Evolutionary conservation across 345 rosid genomes (phyloP).

Genomic region (Eucalyptus pauciflora): DNA sequence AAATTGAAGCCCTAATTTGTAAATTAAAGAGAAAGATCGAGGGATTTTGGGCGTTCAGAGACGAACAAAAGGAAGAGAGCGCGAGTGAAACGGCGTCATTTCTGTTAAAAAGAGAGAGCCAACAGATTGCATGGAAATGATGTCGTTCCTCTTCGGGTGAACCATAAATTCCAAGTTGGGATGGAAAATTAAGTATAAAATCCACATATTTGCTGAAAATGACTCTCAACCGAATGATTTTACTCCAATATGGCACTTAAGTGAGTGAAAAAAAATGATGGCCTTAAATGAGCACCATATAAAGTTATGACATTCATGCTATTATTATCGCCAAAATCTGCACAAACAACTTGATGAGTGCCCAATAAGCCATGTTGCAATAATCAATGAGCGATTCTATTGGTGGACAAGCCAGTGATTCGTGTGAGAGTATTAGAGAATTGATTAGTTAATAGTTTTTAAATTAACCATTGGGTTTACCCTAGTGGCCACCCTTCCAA

Average conservation of each 20-base stretch:
- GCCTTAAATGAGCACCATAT: too few relatives aligned
- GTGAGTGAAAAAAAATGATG: too few relatives aligned
- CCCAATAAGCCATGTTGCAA: neutral
- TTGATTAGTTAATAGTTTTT: too few relatives aligned
- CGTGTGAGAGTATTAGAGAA: neutral
- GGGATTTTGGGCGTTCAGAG: neutral
- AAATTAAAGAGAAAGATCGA: neutral
- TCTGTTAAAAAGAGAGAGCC: neutral
- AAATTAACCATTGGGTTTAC: too few relatives aligned
- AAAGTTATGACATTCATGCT: too few relatives aligned
- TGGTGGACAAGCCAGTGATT: neutral
- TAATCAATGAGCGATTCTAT: neutral
- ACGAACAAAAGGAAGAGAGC: neutral
- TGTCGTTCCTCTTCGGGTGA: neutral
- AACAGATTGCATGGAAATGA: neutral
- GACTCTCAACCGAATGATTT: too few relatives aligned
- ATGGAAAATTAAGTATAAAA: neutral
- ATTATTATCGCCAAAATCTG: accelerated
- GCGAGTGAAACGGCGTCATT: neutral
- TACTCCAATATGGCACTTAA: accelerated
- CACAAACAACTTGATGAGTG: accelerated
- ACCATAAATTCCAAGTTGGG: neutral
- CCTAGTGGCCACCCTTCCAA: too few relatives aligned
- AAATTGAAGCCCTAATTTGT: neutral
- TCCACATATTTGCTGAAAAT: neutral